Percentiles rank a stretch among this genome's conserved stretches.
phyloP scores from a whole-genome alignment of 2,329 filamentous ascomycete species.

The Cladosporium sp. region DNA sequence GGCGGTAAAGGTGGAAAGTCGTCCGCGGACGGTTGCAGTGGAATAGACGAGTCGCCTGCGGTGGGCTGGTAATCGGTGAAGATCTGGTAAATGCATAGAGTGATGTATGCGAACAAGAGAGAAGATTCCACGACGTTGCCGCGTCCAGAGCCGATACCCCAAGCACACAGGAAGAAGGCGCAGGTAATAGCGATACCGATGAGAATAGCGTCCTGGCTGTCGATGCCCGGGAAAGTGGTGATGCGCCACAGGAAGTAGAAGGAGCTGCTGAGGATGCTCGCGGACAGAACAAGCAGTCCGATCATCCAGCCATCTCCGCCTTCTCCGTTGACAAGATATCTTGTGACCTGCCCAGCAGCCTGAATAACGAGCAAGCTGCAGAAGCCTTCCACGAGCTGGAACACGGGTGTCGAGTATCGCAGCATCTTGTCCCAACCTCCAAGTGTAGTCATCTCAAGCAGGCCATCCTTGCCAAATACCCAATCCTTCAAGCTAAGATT shows the following conservation, averaged over 20 bases:
- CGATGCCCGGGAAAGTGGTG: conserved; percentile 86
- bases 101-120: conserved; percentile 90
- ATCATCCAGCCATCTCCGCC: conserved; percentile 98
- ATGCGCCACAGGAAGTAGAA: conserved; percentile 97
- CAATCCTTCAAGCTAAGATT: conserved; percentile 71
- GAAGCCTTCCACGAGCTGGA: conserved; percentile 93
- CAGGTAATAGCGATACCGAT: conserved; percentile 92
- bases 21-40: conserved; percentile 59
- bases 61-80: conserved; percentile 96
- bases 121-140: conserved; percentile 95
- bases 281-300: conserved; percentile 77
- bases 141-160: conserved; percentile 88
- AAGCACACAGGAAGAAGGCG: conserved; percentile 85
- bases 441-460: conserved; percentile 75
- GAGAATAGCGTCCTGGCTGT: conserved; percentile 84
- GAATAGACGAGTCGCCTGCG: conserved; percentile 46
- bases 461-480: conserved; percentile 80
- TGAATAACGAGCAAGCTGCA: conserved; percentile 95
- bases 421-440: conserved; percentile 85
- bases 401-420: conserved; percentile 86
- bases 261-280: conserved; percentile 86
- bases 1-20: conserved; percentile 95
- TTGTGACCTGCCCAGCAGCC: conserved; percentile 86
- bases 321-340: conserved; percentile 87
- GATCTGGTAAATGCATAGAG: conserved; percentile 98